Base-by-base conservation (phyloP, 148 eudicot species). In the Silene latifolia region DNA sequence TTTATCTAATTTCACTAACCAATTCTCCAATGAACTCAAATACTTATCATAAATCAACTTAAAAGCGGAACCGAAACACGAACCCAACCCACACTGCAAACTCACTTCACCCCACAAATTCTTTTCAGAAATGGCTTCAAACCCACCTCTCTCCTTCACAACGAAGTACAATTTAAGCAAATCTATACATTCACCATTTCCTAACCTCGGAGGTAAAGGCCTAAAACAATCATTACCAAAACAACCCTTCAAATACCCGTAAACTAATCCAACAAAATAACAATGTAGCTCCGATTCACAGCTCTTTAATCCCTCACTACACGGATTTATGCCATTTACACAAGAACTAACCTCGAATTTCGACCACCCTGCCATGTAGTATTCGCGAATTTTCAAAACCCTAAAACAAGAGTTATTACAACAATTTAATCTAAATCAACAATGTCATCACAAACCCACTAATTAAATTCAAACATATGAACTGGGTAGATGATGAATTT, bases 141-240 rank as follows among this genome's bases (percentile, higher is more conserved):
- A 85, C 44, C 94, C 93, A 58, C 93, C 96, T 75, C 81, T 84
- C 42, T 79, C 76, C 57, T 78, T 83, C 81, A 89, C 97, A 67
- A 82, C 74, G 77, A 82, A 78, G 74, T 78, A 88, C 20, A 91
- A 83, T 72, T 84, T 82, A 29, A 82, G 79, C 85, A 89, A 85
- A 87, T 93, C 89, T 71, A 88, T 82, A 4, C 79, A 58, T 46
- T 84, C 72, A 73, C 89, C 93, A 80, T 88, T 79, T 74, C 92
- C 94, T 71, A 88, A 80, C 83, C 83, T 81, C 42, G 90, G 86
- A 8, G 87, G 89, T 57, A 89, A 69, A 78, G 89, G 87, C 73
- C 87, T 46, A 73, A 86, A 80, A 79, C 72, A 74, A 35, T 74
- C 29, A 61, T 61, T 46, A 23, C 83, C 74, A 78, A 69, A 84